Evolutionary conservation across 129 eudicot genomes (phyloP).

Genomic region (Chrysanthemum seticuspe): DNA sequence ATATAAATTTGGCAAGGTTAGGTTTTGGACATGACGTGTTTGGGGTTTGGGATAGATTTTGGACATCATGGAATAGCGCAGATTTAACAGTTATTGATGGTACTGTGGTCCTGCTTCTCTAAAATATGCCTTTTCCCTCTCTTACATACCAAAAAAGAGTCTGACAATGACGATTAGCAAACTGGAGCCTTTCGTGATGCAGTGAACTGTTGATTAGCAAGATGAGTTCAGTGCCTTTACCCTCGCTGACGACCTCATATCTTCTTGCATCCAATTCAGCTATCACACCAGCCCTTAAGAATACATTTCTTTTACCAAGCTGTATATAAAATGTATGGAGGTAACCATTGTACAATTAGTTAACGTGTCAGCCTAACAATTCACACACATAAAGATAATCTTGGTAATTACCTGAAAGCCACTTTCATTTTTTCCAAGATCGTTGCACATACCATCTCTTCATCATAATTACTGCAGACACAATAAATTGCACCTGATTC

Average conservation of each 20-base stretch:
- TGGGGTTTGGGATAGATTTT: no score
- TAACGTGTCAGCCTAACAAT: neutral
- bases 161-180: neutral
- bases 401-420: constrained; percentile 77
- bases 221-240: constrained; percentile 75
- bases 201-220: constrained; percentile 56
- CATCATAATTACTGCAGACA: constrained; percentile 63
- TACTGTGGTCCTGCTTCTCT: no score
- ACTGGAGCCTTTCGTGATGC: constrained; percentile 55
- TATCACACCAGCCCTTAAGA: constrained; percentile 97
- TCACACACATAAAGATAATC: neutral
- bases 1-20: no score
- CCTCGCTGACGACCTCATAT: constrained; percentile 62
- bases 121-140: no score
- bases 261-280: constrained; percentile 96
- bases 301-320: constrained; percentile 93
- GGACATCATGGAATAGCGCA: no score
- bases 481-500: no score
- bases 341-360: constrained; percentile 13
- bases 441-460: constrained; percentile 68
- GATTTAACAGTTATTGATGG: no score
- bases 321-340: constrained; percentile 30
- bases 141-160: no score
- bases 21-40: no score
- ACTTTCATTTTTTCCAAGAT: constrained; percentile 85